Conservation (phyloP, 78 protist genomes). For the Protostelium mycophagum region DNA sequence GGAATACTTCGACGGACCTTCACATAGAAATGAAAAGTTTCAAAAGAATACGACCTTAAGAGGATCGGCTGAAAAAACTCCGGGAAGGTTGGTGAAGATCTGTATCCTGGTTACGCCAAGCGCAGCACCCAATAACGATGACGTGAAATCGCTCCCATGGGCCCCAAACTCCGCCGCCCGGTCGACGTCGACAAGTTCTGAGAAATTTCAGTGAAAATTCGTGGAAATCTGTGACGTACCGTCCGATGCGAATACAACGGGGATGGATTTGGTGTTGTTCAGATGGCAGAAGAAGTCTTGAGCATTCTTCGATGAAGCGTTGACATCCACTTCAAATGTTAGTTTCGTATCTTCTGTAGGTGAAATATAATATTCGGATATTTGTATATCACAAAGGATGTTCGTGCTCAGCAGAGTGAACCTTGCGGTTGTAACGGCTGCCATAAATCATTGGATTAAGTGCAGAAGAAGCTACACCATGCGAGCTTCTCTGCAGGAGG, state of each 20-base stretch:
- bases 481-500: too few relatives aligned
- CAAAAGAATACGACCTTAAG: too few relatives aligned
- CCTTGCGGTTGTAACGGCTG: too few relatives aligned
- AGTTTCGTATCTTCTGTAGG: too few relatives aligned
- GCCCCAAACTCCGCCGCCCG: background rate
- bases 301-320: background rate
- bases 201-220: background rate
- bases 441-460: too few relatives aligned
- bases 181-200: background rate
- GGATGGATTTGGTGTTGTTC: background rate
- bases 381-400: too few relatives aligned
- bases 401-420: too few relatives aligned
- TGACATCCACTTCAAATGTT: background rate
- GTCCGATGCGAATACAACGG: background rate
- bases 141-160: background rate
- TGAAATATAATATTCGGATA: too few relatives aligned
- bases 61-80: background rate
- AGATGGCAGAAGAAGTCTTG: background rate
- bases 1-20: background rate
- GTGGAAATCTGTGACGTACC: background rate
- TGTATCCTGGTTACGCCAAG: background rate
- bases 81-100: background rate
- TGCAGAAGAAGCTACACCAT: too few relatives aligned
- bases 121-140: background rate
- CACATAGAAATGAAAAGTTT: too few relatives aligned